phyloP scores from a whole-genome alignment of 148 eudicot species.

The Drosera capensis region DNA sequence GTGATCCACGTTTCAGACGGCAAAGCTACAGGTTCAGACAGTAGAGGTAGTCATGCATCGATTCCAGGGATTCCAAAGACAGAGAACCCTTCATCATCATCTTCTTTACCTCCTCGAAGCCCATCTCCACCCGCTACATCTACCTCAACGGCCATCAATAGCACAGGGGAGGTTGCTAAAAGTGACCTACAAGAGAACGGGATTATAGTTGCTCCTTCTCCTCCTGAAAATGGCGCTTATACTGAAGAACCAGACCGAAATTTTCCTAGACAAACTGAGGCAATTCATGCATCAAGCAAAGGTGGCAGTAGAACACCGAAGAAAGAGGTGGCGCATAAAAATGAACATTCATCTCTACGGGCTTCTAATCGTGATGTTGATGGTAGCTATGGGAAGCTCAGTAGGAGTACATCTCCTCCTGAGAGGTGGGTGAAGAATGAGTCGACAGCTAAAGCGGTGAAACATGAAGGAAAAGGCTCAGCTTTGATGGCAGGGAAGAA shows the following conservation, averaged over 20 bases:
- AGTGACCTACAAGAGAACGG: too few relatives aligned
- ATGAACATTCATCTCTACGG: slow-evolving; percentile 17
- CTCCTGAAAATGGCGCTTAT: background rate
- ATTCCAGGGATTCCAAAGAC: too few relatives aligned
- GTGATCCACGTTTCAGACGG: background rate
- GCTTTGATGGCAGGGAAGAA: slow-evolving; percentile 14
- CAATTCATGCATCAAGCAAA: slow-evolving; percentile 6
- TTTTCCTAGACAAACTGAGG: slow-evolving; percentile 5
- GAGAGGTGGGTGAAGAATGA: slow-evolving; percentile 3
- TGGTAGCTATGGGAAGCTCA: slow-evolving; percentile 10
- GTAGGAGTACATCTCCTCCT: slow-evolving; percentile 9
- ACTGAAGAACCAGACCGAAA: background rate
- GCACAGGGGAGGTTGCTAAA: too few relatives aligned
- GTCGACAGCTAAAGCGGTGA: slow-evolving; percentile 11
- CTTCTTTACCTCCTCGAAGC: too few relatives aligned
- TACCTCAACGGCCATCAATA: too few relatives aligned
- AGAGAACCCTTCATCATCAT: too few relatives aligned
- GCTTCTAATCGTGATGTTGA: slow-evolving; percentile 8
- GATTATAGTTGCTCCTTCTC: too few relatives aligned
- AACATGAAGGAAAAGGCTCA: slow-evolving; percentile 15
- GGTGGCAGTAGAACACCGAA: slow-evolving; percentile 10
- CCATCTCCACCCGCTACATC: too few relatives aligned
- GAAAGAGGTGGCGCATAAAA: slow-evolving; percentile 12
- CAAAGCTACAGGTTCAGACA: background rate
- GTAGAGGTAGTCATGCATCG: background rate